Evolutionary conservation across 164 flowering plant species (phyloP).

Genomic region (Dillenia turbinata): DNA sequence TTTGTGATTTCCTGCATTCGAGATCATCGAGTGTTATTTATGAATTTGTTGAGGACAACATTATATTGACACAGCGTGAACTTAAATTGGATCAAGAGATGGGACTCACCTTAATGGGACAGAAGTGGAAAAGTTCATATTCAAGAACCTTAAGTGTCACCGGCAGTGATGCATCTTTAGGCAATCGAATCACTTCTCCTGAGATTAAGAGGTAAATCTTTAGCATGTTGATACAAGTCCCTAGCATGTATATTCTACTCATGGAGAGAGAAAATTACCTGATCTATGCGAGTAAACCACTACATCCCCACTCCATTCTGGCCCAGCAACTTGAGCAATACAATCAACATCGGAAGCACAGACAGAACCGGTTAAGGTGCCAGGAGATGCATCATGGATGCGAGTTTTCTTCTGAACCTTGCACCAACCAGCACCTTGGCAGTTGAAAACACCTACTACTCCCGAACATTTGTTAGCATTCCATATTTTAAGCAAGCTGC

Average conservation of each 20-base stretch:
- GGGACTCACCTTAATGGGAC: conserved; percentile 65
- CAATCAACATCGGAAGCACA: conserved; percentile 61
- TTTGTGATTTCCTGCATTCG: conserved; percentile 53
- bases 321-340: conserved; percentile 58
- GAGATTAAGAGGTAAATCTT: conserved; percentile 9
- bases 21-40: background rate
- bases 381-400: conserved; percentile 82
- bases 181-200: conserved; percentile 74
- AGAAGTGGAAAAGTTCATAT: conserved; percentile 79
- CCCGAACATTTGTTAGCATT: conserved; percentile 82
- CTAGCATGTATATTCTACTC: background rate
- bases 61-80: background rate
- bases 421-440: conserved; percentile 99
- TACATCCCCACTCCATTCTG: conserved; percentile 67
- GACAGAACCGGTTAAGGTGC: conserved; percentile 63
- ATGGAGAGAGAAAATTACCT: conserved; percentile 27
- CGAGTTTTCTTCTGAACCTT: conserved; percentile 71
- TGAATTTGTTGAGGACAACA: background rate
- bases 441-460: conserved; percentile 91
- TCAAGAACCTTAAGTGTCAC: conserved; percentile 85
- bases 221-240: background rate
- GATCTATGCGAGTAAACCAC: conserved; percentile 57
- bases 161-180: conserved; percentile 70
- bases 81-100: background rate
- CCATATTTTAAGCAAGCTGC: conserved; percentile 94